Evolutionary conservation across 139 green algal genomes (phyloP), one percentile per base, ranked within the genome.

Genomic region (Zygnema circumcarinatum): DNA sequence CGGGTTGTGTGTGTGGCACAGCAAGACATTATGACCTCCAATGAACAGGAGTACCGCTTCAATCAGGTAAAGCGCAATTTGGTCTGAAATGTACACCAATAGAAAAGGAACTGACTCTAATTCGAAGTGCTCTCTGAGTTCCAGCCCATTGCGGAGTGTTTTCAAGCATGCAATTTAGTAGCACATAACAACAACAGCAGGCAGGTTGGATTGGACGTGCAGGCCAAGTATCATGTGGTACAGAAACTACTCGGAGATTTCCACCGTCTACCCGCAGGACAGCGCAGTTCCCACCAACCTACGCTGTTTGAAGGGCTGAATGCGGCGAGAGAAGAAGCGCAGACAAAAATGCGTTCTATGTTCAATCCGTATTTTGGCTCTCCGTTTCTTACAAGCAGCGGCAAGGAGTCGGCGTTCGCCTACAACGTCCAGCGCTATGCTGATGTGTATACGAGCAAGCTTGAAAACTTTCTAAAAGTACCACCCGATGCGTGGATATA

Each of bases 321-420:
- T 41, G 69, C 69, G 7, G 36, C 11, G 7, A 39, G 35, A 41
- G 35, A 7, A 2, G 82, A 88, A 35, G 82, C 82, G 1, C 35
- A 33, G 3, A 1, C 39, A 53, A 31, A n/a, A 74, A 88, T 88
- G 83, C 32, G 72, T 25, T 20, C 29, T 7, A 72, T 84, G 40
- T 89, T 89, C 73, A 89, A 84, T 67, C 16, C 84, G 25, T 84
- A 89, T 29, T 89, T 89, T n/a, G 84, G 84, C 16, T 85, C 84
- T 38, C n/a, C 73, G 11, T 85, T 89, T 56, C 38, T 67, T 20
- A 89, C 84, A 1, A 25, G 20, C 74, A 79, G 36, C 42, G 84
- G 33, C 1, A 74, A 53, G 2, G 83, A 88, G 33, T 83, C 83
- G 29, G 68, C 69, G 68, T 88, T 83, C 36, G 73, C 74, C n/a